Evolutionary conservation across 2,329 filamentous ascomycete species (phyloP).

Genomic region (Exophiala aquamarina): DNA sequence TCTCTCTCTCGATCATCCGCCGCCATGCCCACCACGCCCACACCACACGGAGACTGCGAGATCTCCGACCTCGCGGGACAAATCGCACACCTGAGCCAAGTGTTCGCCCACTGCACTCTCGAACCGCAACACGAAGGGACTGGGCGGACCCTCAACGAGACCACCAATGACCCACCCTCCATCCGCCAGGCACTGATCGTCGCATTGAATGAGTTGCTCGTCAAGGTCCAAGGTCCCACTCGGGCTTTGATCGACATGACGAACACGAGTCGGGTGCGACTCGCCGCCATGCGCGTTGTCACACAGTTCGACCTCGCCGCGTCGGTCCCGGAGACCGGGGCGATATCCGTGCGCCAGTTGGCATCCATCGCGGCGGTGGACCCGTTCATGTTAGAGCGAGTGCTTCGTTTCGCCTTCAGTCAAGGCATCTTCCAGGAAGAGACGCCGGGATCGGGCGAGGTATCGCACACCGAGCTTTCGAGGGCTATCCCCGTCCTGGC

Average conservation of each 20-base stretch:
- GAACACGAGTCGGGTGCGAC: background rate
- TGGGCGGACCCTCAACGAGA: too few relatives aligned
- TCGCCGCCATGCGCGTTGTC: background rate
- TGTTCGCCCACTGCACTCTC: too few relatives aligned
- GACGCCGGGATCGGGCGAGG: too few relatives aligned
- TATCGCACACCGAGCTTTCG: too few relatives aligned
- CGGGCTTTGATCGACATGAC: background rate
- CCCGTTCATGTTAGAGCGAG: background rate
- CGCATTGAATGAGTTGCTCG: background rate
- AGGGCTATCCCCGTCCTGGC: background rate
- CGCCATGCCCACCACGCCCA: too few relatives aligned
- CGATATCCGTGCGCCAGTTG: background rate
- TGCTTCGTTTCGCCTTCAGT: background rate
- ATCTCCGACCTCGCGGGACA: too few relatives aligned
- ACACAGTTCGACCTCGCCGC: background rate
- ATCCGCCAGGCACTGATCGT: background rate
- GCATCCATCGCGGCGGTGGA: background rate
- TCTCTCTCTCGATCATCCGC: too few relatives aligned
- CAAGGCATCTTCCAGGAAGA: background rate
- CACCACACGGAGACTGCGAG: too few relatives aligned
- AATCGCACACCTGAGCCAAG: too few relatives aligned
- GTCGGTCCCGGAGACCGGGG: background rate
- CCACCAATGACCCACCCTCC: too few relatives aligned
- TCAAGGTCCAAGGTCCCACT: conserved; percentile 1
- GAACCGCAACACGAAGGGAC: too few relatives aligned